Base-by-base conservation (phyloP, 2,329 filamentous ascomycete species). In the Chalara sp. region DNA sequence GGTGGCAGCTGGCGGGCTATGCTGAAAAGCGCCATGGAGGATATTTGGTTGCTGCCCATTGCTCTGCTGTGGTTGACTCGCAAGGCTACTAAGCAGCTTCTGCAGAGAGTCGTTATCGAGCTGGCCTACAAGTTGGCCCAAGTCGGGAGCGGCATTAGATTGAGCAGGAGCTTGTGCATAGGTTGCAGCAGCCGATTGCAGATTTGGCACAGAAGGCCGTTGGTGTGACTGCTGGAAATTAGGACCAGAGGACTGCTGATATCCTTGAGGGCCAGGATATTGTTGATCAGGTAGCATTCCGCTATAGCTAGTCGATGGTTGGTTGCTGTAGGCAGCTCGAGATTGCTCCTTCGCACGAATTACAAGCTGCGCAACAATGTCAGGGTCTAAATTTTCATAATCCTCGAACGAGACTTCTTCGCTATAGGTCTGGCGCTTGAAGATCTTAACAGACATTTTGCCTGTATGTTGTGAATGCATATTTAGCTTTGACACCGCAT, bases 341-440 rank as follows among this genome's bases (percentile, higher is more conserved):
- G n/a, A 37, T 10, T n/a, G 35, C 35, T 75, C 69, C 66, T 87
- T 91, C 47, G 84, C 80, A 52, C 89, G 81, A 41, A 85, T 67
- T 51, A 95, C 86, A 12, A 97, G 80, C 59, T 95, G 88, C 12
- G 87, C 88, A 4, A 88, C 89, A 44, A 90, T 83, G 5, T 73
- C 68, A 0, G 90, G 87, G 35, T 95, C 86, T 2, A 96, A 76
- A 59, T 91, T 84, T 51, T 86, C 80, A 65, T 97, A 97, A 65
- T 95, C 86, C 60, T 95, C 88, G 65, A 89, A 96, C 42, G 83
- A 81, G 53, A 95, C 83, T 57, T 88, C 90, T 60, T 80, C 80
- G 13, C 75, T 74, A n/a, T 87, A 88, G 7, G 75, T 78, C 40
- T 81, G 85, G 30, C 90, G 84, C 68, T 95, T 87, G 63, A 96